A percentile compares a stretch with the other conserved stretches of the same genome.
Evolutionary conservation across 169 alveolate genomes (phyloP).

Genomic region (Ophryocystis elektroscirrha): DNA sequence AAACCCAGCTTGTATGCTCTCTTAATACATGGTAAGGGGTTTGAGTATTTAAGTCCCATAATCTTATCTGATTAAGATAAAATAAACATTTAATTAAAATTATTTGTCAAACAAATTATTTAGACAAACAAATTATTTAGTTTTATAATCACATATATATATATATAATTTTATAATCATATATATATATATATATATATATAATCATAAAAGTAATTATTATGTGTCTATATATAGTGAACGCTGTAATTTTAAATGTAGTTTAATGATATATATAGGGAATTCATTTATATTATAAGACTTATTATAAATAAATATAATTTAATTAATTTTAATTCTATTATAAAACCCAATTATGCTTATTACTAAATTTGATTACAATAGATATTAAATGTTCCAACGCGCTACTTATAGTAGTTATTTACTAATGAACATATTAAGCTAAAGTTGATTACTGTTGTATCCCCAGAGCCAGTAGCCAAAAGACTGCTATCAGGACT

Average conservation of each 20-base stretch:
- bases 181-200: background rate
- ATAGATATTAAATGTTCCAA: background rate
- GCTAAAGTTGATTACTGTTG: slow-evolving; percentile 1
- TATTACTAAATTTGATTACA: background rate
- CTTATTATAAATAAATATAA: background rate
- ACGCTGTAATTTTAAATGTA: background rate
- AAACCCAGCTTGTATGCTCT: slow-evolving; percentile 68
- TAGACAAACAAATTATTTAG: background rate
- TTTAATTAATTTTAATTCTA: background rate
- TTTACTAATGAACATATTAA: background rate
- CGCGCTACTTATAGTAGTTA: background rate
- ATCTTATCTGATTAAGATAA: slow-evolving; percentile 26
- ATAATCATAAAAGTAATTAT: background rate
- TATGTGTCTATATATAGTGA: background rate
- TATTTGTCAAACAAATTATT: background rate
- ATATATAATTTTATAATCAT: background rate
- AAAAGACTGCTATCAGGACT: slow-evolving; percentile 57
- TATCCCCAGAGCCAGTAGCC: slow-evolving; percentile 29
- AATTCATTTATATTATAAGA: too few relatives aligned
- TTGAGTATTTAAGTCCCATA: slow-evolving; percentile 75
- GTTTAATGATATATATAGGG: too few relatives aligned
- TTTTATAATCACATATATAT: background rate
- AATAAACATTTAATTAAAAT: background rate
- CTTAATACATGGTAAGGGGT: slow-evolving; percentile 47
- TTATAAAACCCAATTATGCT: background rate